These are phyloP conservation scores for Saturnispora galanensis DNA, from an alignment of 805 yeast genomes.

Conservation along the genomic window DNA sequence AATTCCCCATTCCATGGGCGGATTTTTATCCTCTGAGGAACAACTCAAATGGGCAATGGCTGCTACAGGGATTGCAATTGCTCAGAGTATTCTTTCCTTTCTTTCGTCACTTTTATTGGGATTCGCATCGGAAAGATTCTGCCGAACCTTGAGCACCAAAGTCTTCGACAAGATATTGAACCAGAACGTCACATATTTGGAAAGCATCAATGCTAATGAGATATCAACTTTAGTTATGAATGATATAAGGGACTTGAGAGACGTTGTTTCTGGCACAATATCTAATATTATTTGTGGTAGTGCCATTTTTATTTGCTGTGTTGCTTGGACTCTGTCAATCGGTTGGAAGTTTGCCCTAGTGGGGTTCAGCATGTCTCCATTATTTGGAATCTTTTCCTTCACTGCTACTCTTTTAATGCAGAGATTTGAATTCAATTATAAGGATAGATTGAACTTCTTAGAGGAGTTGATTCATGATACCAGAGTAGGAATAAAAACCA, in stretches of 20 bases:
- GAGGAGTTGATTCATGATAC: slow-evolving; percentile 47
- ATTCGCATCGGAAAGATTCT: slow-evolving; percentile 60
- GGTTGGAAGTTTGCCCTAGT: slow-evolving; percentile 89
- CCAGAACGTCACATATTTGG: slow-evolving; percentile 49
- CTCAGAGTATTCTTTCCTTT: slow-evolving; percentile 52
- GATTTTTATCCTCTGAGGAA: slow-evolving; percentile 21
- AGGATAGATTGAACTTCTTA: slow-evolving; percentile 40
- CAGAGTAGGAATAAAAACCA: slow-evolving; percentile 50
- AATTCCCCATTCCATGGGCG: slow-evolving; percentile 33
- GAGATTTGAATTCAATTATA: slow-evolving; percentile 50
- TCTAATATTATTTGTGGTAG: slow-evolving; percentile 44
- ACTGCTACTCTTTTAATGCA: slow-evolving; percentile 22
- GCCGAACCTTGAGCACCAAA: slow-evolving; percentile 38
- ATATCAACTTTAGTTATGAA: slow-evolving; percentile 63
- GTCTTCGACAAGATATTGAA: slow-evolving; percentile 40
- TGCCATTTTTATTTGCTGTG: slow-evolving; percentile 47
- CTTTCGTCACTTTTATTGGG: slow-evolving; percentile 41
- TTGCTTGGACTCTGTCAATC: slow-evolving; percentile 62
- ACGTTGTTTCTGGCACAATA: slow-evolving; percentile 52
- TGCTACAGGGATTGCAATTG: slow-evolving; percentile 50
- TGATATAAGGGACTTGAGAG: slow-evolving; percentile 71
- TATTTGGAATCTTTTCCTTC: slow-evolving; percentile 40
- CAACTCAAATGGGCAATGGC: slow-evolving; percentile 57
- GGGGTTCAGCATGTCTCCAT: slow-evolving; percentile 67
- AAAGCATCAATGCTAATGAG: slow-evolving; percentile 36